phyloP scores from a whole-genome alignment of 768 basidiomycete species.

The Auriscalpium orientale region DNA sequence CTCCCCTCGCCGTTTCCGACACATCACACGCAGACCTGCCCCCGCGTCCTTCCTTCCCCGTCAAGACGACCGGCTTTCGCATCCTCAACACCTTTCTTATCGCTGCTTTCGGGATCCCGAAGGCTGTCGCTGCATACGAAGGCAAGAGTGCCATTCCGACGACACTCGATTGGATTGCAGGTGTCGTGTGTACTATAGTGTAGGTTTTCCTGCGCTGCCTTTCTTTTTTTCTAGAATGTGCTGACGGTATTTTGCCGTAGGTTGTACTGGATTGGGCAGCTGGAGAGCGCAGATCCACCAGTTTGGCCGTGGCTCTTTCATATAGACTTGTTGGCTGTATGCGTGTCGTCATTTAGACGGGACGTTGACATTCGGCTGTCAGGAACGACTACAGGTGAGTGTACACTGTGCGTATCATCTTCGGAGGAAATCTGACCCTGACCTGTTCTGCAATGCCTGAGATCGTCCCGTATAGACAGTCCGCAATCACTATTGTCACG shows the following conservation, averaged over 20 bases:
- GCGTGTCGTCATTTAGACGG: too few species aligned
- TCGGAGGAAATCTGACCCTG: too few species aligned
- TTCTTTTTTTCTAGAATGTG: too few species aligned
- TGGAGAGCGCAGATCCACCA: neutral
- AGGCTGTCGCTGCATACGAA: neutral
- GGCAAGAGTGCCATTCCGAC: neutral
- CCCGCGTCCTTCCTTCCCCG: neutral
- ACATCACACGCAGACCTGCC: too few species aligned
- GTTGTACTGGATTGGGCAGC: neutral
- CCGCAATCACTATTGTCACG: too few species aligned
- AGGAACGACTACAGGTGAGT: too few species aligned
- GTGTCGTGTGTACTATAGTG: neutral
- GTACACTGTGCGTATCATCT: too few species aligned
- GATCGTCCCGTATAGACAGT: too few species aligned
- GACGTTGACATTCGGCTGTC: too few species aligned
- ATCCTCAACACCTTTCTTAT: conserved; percentile 1
- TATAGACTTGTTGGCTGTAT: neutral
- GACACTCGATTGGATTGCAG: neutral
- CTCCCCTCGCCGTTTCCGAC: too few species aligned
- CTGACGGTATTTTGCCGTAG: neutral
- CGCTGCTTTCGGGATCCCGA: neutral
- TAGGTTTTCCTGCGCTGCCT: neutral
- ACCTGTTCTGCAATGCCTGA: too few species aligned
- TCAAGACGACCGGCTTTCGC: conserved; percentile 1
- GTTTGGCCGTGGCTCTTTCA: neutral